Evolutionary conservation across 257 asterid species (phyloP), one percentile per base, ranked within the genome.

Genomic region (Lantana camara): DNA sequence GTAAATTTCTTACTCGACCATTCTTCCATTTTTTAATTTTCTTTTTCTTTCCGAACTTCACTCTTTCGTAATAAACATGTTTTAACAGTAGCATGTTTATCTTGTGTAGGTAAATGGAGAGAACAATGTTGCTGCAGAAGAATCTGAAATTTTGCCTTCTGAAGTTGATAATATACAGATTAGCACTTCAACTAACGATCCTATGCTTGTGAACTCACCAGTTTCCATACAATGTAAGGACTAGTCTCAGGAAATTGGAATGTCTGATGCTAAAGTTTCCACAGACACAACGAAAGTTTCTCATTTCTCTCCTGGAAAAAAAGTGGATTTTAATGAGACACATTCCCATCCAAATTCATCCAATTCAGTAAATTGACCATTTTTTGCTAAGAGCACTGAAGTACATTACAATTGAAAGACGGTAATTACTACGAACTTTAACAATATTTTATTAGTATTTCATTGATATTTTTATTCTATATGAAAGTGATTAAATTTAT

Each of bases 41-140:
- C 9, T 37, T 12, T 32, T 58, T 57, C 30, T 50, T 37, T 62
- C 47, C 23, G 51, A 34, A 58, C 57, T 14, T 17, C 32, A 47
- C 32, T 34, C 19, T 51, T n/a, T n/a, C n/a, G 56, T 41, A 51
- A 5, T 62, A 7, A 17, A 27, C 7, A 27, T 49, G 30, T 57
- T 35, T 49, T 35, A 45, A 38, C 24, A 69, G 45, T 60, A 48
- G 12, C 64, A 17, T 38, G 57, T 54, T 55, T 20, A 49, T 52
- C 57, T 54, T 68, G 27, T 75, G 69, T 91, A 92, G 98, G 76
- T 63, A 54, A 73, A 71, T 70, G 85, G 74, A 73, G 79, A 70
- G 16, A 77, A 75, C 11, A 13, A 71, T 46, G 56, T 72, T 72
- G 73, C 75, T 54, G 53, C 81, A 52, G 89, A 79, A 60, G 84